Conservation (phyloP, 345 rosid species). For the Pistacia integerrima region DNA sequence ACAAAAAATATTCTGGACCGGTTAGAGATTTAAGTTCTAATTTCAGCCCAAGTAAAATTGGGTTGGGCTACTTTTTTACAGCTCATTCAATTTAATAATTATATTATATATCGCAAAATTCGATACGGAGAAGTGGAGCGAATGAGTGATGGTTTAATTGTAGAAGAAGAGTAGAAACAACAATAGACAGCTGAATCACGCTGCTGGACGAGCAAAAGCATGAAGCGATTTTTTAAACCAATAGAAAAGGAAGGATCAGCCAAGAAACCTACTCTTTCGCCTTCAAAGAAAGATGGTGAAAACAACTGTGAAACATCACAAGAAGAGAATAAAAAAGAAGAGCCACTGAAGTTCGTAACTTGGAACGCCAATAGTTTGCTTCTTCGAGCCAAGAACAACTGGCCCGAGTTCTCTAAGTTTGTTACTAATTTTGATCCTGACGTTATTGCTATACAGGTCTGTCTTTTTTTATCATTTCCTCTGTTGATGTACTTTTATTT, state of each 20-base stretch:
- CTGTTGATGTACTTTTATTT: not conserved
- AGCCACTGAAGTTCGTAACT: conserved; percentile 77
- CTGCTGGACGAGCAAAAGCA: conserved; percentile 16
- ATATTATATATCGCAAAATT: too few species aligned
- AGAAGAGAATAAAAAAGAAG: conserved; percentile 36
- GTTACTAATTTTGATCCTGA: conserved; percentile 73
- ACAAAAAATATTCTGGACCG: not conserved
- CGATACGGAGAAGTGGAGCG: not conserved
- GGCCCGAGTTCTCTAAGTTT: conserved; percentile 76
- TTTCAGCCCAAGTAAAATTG: not conserved
- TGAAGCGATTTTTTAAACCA: conserved; percentile 98
- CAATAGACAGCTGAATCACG: not conserved
- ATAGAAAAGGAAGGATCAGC: conserved; percentile 75
- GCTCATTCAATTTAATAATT: too few species aligned
- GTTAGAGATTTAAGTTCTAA: not conserved
- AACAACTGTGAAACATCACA: conserved; percentile 13
- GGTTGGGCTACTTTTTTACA: too few species aligned
- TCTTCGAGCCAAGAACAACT: conserved; percentile 87
- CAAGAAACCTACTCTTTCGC: conserved; percentile 64
- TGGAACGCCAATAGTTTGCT: conserved; percentile 98
- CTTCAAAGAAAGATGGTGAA: conserved; percentile 31
- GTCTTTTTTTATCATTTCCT: not conserved
- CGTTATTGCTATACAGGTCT: conserved; percentile 85
- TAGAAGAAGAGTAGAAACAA: not conserved
- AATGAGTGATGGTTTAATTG: not conserved